Evolutionary conservation across 1,139 yeast genomes (phyloP).

Genomic region (Spathaspora sp.): DNA sequence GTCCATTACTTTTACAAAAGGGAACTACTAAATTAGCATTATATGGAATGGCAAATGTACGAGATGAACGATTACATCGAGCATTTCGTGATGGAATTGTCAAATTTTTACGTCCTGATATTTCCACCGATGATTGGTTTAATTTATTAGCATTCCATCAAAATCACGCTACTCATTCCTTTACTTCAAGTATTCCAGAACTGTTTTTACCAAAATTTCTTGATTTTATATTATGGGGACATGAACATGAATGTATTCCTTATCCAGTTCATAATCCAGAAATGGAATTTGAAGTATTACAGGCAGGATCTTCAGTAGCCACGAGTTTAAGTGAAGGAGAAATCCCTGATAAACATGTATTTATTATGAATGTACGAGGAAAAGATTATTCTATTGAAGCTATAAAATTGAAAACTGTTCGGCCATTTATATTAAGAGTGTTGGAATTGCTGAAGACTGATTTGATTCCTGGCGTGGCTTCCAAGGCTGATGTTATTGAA

Average conservation of each 20-base stretch:
- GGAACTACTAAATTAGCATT: conserved; percentile 81
- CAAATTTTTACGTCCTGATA: conserved; percentile 70
- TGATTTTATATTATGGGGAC: conserved; percentile 93
- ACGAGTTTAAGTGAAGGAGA: conserved; percentile 90
- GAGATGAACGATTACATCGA: conserved; percentile 85
- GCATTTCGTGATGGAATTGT: conserved; percentile 82
- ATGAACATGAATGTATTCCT: conserved; percentile 92
- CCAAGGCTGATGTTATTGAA: conserved; percentile 59
- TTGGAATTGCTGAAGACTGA: conserved; percentile 55
- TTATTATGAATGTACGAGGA: conserved; percentile 63
- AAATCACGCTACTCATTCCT: conserved; percentile 77
- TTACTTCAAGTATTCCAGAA: conserved; percentile 83
- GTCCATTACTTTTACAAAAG: conserved; percentile 81
- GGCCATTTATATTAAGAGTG: conserved; percentile 81
- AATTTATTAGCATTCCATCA: conserved; percentile 90
- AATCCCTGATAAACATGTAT: conserved; percentile 70
- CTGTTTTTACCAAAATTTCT: conserved; percentile 76
- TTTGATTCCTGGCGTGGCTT: conserved; percentile 63
- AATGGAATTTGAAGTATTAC: conserved; percentile 75
- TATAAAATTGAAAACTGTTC: conserved; percentile 64
- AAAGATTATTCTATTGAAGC: conserved; percentile 62
- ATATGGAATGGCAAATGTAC: conserved; percentile 83
- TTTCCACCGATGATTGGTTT: conserved; percentile 69
- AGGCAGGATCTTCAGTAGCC: conserved; percentile 94
- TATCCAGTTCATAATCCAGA: conserved; percentile 64